Evolutionary conservation across 1,284 basidiomycete genomes (phyloP), one percentile per base, ranked within the genome.

Genomic region (Trichosporon inkin): DNA sequence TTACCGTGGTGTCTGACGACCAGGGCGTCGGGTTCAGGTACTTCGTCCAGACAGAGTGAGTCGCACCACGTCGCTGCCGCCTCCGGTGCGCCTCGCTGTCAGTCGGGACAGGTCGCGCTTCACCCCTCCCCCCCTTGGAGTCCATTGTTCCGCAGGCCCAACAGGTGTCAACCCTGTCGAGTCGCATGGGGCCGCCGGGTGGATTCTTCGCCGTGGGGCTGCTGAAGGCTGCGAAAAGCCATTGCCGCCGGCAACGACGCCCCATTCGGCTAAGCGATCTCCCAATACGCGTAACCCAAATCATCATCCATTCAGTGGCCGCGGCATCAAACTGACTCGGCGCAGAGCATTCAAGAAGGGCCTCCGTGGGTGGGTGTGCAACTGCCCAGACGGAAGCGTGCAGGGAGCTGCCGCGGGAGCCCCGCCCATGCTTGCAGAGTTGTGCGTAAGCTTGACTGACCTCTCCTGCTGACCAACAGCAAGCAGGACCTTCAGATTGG

Each of bases 381-480:
- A 78, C 61, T 67, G 72, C 56, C 68, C 72, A 1, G 76, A 77
- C 60, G 63, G 64, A 32, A 69, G 66, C 37, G 76, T 78, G 39
- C 71, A 76, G 55, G 76, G 76, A n/a, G 68, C 71, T 3, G 76
- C 73, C 8, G 68, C 70, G 3, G 76, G 75, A 3, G 49, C 66
- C 8, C 20, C 58, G 10, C 69, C 71, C 3, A 69, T 71, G 44
- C 57, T 78, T n/a, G 56, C 68, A 10, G 62, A 69, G 36, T 76
- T 78, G 76, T 73, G 52, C 57, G 69, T 67, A 17, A 20, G 28
- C 41, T n/a, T 17, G 37, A 20, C 4, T 5, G 11, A 28, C 20
- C 24, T 24, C 17, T 19, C 28, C 10, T 39, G 24, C 57, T 62
- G 36, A 53, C 35, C 19, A 1, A 28, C 56, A 75, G 75, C 57